Evolutionary conservation across 257 asterid genomes (phyloP).

Genomic region (Solanum infundibuliforme): DNA sequence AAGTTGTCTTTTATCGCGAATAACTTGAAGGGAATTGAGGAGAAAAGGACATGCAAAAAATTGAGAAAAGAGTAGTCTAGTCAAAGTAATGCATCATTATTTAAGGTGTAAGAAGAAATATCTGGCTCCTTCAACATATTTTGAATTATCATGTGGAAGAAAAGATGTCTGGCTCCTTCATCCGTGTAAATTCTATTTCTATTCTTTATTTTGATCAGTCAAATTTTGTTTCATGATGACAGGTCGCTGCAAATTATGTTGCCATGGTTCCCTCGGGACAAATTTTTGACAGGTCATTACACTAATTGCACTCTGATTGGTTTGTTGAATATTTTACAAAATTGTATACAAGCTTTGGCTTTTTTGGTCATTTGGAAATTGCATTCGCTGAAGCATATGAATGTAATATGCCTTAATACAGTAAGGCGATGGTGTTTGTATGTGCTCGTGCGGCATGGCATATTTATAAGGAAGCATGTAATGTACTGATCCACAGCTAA

Average conservation of each 20-base stretch:
- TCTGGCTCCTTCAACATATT: background rate
- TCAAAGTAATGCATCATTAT: background rate
- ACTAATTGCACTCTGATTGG: background rate
- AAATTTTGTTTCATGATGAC: constrained; percentile 8
- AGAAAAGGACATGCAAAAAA: background rate
- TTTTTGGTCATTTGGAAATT: background rate
- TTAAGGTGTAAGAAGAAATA: background rate
- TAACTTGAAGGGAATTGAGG: background rate
- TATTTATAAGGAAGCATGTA: background rate
- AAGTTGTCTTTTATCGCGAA: background rate
- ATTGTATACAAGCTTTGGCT: background rate
- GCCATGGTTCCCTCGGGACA: constrained; percentile 99
- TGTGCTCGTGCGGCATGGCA: background rate
- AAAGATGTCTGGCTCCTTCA: background rate
- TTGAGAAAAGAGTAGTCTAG: background rate
- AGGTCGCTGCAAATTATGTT: constrained; percentile 95
- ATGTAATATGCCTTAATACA: background rate
- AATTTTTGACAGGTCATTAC: constrained; percentile 78
- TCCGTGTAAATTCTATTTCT: background rate
- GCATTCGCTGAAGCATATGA: background rate
- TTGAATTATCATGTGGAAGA: background rate
- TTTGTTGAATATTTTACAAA: background rate
- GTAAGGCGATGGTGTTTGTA: background rate
- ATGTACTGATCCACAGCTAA: background rate
- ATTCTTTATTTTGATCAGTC: background rate